These are phyloP conservation scores for Juglanconis sp. DNA, from an alignment of 2,329 filamentous ascomycete genomes.

Conservation along the genomic window DNA sequence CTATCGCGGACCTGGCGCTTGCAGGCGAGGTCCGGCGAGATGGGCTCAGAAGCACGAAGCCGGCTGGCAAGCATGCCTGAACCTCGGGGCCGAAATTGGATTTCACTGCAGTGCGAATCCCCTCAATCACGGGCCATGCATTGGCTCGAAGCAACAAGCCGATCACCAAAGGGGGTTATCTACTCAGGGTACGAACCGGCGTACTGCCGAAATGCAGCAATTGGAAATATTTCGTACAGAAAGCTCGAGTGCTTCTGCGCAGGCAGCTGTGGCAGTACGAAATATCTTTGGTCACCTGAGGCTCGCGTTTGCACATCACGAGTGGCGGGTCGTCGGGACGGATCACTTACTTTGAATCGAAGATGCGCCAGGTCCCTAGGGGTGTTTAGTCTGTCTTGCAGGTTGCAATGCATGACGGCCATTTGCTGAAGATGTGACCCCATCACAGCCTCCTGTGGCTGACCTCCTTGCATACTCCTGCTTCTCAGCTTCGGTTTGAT, in stretches of 20 bases:
- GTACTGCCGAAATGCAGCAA: background rate
- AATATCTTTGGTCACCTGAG: background rate
- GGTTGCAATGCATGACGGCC: constrained; percentile 5
- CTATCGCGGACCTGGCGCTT: constrained; percentile 1
- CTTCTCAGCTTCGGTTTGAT: background rate
- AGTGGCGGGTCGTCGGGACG: constrained; percentile 8
- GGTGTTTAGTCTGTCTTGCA: constrained; percentile 6
- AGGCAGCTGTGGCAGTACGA: background rate
- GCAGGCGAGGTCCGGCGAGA: constrained; percentile 15
- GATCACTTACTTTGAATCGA: constrained; percentile 15
- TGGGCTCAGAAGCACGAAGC: background rate
- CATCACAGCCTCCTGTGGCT: constrained; percentile 12
- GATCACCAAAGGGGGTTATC: background rate
- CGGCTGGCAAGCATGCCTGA: background rate
- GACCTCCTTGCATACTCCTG: background rate
- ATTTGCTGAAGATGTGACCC: constrained; percentile 1
- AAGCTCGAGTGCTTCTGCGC: background rate
- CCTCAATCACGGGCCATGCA: background rate
- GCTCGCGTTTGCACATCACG: constrained; percentile 14
- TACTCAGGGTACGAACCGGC: background rate
- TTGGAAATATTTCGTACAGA: background rate
- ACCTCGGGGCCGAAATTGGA: background rate
- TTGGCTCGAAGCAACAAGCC: background rate
- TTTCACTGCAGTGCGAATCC: background rate
- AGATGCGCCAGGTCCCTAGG: constrained; percentile 4